Evolutionary conservation across 2,329 filamentous ascomycete genomes (phyloP).

Genomic region (Monosporascus sp.): DNA sequence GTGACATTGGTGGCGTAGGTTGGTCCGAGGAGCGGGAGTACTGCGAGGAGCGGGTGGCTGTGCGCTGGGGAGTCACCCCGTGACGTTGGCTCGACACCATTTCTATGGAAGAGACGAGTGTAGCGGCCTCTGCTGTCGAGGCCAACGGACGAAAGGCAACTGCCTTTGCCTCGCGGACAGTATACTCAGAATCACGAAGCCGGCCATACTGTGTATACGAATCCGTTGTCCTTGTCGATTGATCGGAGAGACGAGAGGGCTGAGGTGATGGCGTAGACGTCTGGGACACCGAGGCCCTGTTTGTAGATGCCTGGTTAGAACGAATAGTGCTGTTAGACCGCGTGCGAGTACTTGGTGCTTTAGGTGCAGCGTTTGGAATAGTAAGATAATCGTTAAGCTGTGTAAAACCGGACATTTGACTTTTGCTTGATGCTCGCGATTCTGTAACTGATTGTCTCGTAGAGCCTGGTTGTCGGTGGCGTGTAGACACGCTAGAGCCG

Average conservation of each 20-base stretch:
- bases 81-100: slow-evolving; percentile 10
- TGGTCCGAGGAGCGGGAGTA: slow-evolving; percentile 31
- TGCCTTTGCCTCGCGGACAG: slow-evolving; percentile 35
- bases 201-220: slow-evolving; percentile 26
- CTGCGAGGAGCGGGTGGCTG: slow-evolving; percentile 12
- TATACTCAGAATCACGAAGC: slow-evolving; percentile 26
- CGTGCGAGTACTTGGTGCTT: slow-evolving; percentile 11
- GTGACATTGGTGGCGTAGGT: slow-evolving; percentile 47
- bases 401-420: slow-evolving; percentile 36
- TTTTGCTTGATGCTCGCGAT: slow-evolving; percentile 22
- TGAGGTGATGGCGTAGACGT: slow-evolving; percentile 10
- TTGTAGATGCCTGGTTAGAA: slow-evolving; percentile 21
- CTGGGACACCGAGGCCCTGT: slow-evolving; percentile 14
- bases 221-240: slow-evolving; percentile 31
- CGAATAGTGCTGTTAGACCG: slow-evolving; percentile 17
- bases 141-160: slow-evolving; percentile 31
- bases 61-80: slow-evolving; percentile 6
- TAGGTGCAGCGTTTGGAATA: slow-evolving; percentile 29
- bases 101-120: slow-evolving; percentile 11
- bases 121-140: slow-evolving; percentile 21
- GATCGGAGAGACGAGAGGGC: slow-evolving; percentile 33
- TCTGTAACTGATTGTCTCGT: slow-evolving; percentile 16
- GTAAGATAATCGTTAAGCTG: slow-evolving; percentile 37
- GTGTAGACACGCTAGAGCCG: slow-evolving; percentile 12
- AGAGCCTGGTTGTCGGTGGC: slow-evolving; percentile 7